Evolutionary conservation across 345 rosid genomes (phyloP).

Genomic region (Moricandia moricandioides): DNA sequence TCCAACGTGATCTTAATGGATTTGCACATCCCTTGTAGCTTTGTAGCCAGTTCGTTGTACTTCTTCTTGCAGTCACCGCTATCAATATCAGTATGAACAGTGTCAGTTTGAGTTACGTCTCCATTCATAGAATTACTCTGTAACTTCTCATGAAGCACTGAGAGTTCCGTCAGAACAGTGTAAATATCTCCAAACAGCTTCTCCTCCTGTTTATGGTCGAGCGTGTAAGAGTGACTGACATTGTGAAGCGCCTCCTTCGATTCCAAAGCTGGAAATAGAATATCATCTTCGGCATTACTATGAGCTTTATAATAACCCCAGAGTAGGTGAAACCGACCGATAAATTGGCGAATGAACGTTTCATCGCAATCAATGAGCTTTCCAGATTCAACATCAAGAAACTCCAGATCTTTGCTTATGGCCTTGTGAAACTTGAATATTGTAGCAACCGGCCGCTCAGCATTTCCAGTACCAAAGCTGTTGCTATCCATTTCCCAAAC

Average conservation of each 20-base stretch:
- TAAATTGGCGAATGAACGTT: constrained; percentile 65
- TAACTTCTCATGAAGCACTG: constrained; percentile 53
- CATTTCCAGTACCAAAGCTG: constrained; percentile 44
- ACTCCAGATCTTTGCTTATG: constrained; percentile 84
- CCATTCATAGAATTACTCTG: constrained; percentile 34
- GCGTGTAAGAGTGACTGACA: constrained; percentile 89
- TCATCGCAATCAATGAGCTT: constrained; percentile 71
- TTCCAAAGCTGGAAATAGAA: constrained; percentile 86
- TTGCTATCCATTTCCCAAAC: constrained; percentile 67
- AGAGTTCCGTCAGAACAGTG: constrained; percentile 62
- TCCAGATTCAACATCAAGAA: constrained; percentile 83
- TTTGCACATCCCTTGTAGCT: constrained; percentile 95
- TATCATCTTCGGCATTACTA: constrained; percentile 95
- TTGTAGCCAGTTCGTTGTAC: constrained; percentile 71
- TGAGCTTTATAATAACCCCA: constrained; percentile 96
- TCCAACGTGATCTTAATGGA: constrained; percentile 75
- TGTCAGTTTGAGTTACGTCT: constrained; percentile 32
- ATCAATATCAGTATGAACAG: constrained; percentile 31
- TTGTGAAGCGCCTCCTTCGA: constrained; percentile 92
- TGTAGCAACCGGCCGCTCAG: constrained; percentile 77
- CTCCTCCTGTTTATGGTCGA: constrained; percentile 93
- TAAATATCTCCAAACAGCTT: constrained; percentile 81
- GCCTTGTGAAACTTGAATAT: constrained; percentile 91
- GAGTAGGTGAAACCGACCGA: constrained; percentile 76
- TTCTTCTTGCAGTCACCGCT: constrained; percentile 41